These are phyloP conservation scores for Coccomyxa sp. DNA, from an alignment of 139 green algal genomes.

Conservation along the genomic window DNA sequence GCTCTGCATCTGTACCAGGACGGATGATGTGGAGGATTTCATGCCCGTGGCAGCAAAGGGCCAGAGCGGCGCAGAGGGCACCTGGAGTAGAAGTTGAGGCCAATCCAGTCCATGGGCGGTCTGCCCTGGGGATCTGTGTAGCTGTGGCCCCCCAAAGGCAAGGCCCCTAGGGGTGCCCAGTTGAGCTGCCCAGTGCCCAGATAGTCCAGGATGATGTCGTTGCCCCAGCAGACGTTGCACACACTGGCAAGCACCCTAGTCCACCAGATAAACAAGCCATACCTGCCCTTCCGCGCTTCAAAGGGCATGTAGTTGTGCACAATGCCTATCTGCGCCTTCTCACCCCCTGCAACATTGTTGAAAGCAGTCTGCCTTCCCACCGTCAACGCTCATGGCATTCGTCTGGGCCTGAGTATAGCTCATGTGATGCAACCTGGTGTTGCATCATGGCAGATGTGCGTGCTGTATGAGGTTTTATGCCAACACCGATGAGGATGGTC, in stretches of 20 bases:
- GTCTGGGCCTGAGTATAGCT: no score
- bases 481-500: neutral
- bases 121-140: neutral
- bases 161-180: conserved; percentile 3
- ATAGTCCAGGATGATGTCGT: conserved; percentile 5
- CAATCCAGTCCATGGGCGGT: conserved; percentile 11
- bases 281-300: conserved; percentile 26
- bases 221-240: neutral
- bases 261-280: neutral
- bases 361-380: no score
- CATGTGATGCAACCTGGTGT: no score
- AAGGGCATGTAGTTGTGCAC: conserved; percentile 61
- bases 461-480: neutral
- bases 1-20: no score
- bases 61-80: no score
- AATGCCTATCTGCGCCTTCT: conserved; percentile 30
- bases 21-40: no score
- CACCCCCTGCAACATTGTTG: conserved; percentile 36
- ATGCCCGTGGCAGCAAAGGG: no score
- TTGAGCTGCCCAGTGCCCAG: conserved; percentile 1
- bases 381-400: no score
- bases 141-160: neutral
- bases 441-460: neutral
- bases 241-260: neutral
- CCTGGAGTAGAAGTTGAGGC: conserved; percentile 21